Evolutionary conservation across 2,329 filamentous ascomycete genomes (phyloP).

Genomic region (Aspergillus sp.): DNA sequence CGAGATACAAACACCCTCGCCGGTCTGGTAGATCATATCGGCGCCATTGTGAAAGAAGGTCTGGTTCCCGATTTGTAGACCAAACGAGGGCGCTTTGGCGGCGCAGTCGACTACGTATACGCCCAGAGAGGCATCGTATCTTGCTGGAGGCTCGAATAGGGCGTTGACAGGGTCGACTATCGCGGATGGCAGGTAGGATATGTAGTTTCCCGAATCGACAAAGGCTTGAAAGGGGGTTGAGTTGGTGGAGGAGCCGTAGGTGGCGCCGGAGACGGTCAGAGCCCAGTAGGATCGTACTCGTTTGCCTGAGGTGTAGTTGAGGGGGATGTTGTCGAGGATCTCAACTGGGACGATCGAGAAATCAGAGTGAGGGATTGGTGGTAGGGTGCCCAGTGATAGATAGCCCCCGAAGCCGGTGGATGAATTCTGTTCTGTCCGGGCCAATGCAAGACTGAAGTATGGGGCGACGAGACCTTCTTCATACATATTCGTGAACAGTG

Average conservation of each 20-base stretch:
- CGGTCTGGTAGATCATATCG: slow-evolving; percentile 26
- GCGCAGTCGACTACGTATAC: slow-evolving; percentile 40
- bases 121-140: slow-evolving; percentile 21
- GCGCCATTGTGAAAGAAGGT: slow-evolving; percentile 25
- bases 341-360: slow-evolving; percentile 31
- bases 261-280: slow-evolving; percentile 27
- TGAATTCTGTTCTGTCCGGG: slow-evolving; percentile 22
- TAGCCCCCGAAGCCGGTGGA: slow-evolving; percentile 34
- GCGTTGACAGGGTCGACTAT: slow-evolving; percentile 38
- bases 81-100: slow-evolving; percentile 37
- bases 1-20: slow-evolving; percentile 15
- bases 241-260: slow-evolving; percentile 18
- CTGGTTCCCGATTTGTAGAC: slow-evolving; percentile 34
- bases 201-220: slow-evolving; percentile 33
- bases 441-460: slow-evolving; percentile 47
- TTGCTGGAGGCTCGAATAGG: slow-evolving; percentile 40
- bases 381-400: slow-evolving; percentile 47
- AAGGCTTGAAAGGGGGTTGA: slow-evolving; percentile 34
- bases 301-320: slow-evolving; percentile 16
- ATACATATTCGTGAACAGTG: slow-evolving; percentile 49
- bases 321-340: slow-evolving; percentile 19
- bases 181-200: slow-evolving; percentile 34
- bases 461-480: slow-evolving; percentile 38
- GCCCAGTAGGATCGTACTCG: slow-evolving; percentile 35
- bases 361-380: slow-evolving; percentile 19